phyloP scores from a whole-genome alignment of 192 early-diverging fungal genomes.

The Coemansia sp. region DNA sequence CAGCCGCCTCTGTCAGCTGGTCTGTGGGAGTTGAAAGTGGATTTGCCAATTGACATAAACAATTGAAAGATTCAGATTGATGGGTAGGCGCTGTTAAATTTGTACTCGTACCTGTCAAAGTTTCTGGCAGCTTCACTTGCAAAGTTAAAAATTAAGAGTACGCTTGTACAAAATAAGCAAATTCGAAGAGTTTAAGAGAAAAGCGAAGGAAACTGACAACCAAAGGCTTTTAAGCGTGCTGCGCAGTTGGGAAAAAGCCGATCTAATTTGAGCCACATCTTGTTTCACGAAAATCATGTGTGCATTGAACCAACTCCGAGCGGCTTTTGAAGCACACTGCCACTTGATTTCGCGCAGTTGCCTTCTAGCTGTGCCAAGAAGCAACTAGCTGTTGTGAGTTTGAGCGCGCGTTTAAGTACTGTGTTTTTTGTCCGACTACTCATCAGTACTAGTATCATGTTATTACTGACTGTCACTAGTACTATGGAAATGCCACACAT shows the following conservation, averaged over 20 bases:
- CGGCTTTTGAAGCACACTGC: not conserved
- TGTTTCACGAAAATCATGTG: not conserved
- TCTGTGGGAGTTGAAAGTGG: too few relatives aligned
- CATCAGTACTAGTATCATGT: too few relatives aligned
- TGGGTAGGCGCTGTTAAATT: too few relatives aligned
- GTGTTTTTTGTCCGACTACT: too few relatives aligned
- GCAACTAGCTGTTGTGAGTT: not conserved
- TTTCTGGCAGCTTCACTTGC: too few relatives aligned
- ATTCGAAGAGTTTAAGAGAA: not conserved
- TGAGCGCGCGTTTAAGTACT: too few relatives aligned
- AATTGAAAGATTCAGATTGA: too few relatives aligned
- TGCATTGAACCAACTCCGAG: not conserved
- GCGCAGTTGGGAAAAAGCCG: not conserved
- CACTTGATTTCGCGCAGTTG: not conserved
- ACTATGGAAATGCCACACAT: too few relatives aligned
- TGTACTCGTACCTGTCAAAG: too few relatives aligned
- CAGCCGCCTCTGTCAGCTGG: too few relatives aligned
- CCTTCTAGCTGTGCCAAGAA: not conserved
- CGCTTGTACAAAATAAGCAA: not conserved
- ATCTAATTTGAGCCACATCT: not conserved
- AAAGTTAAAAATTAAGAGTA: not conserved
- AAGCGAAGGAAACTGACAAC: not conserved
- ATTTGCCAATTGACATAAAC: too few relatives aligned
- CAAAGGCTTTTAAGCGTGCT: not conserved
- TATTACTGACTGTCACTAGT: too few relatives aligned